Evolutionary conservation across 2,329 filamentous ascomycete species (phyloP), one percentile per base, ranked within the genome.

Genomic region (Leptographium lundbergii): DNA sequence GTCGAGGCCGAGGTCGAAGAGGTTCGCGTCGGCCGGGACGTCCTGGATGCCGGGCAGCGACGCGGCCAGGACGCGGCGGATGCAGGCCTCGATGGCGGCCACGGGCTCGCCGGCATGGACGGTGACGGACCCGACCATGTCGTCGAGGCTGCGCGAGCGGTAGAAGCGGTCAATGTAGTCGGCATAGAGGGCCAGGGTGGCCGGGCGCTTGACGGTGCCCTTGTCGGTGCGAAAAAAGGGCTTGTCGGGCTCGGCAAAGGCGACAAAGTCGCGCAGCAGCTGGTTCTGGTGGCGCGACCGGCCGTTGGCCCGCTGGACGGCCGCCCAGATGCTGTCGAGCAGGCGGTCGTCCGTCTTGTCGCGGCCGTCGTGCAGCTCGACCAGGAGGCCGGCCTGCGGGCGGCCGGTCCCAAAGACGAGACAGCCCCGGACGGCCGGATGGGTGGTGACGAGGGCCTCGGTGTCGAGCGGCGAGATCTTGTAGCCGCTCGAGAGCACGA

Each of bases 401-500:
- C 65, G 67, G 48, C 73, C 70, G 14, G 71, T 64, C 3, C 79
- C 79, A 0, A 79, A 74, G 0, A 80, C 73, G 1, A 79, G 19
- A 0, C 72, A 75, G 2, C 72, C 72, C 13, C 69, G 71, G 39
- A 80, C 61, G 1, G 67, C 62, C 0, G 73, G 70, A 51, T 78
- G 75, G 9, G 66, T 67, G 9, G 64, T 61, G 3, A 80, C 65
- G 17, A 69, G 70, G 0, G 66, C 64, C 61, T 79, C 77, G 36
- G 78, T 74, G 1, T 68, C 70, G 3, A 75, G 67, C 0, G 76
- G 75, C 60, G 80, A 79, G 6, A 79, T 63, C 65, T 80, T 80
- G 67, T 79, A 75, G 34, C 77, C 77, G 54, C 74, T 78, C 1
- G 73, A 74, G 48, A 80, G 73, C 19, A 80, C 76, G 17, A 79